phyloP scores from a whole-genome alignment of 305 asterid species.

The Ilex paraguariensis region DNA sequence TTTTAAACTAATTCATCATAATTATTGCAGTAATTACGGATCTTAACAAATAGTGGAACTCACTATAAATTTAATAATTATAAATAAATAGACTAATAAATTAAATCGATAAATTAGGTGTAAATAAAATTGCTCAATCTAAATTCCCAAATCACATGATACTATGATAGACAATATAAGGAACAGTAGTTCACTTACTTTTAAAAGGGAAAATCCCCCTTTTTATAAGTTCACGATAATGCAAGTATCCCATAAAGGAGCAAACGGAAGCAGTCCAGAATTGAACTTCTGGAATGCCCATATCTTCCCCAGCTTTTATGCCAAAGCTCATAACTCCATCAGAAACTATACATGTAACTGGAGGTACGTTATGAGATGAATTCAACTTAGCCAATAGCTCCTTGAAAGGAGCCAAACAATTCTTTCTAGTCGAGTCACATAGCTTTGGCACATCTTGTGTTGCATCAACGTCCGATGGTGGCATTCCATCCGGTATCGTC shows the following conservation, averaged over 20 bases:
- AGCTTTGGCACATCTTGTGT: conserved; percentile 39
- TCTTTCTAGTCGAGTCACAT: conserved; percentile 25
- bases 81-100: no score
- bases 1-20: no score
- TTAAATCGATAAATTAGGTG: no score
- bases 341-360: conserved; percentile 28
- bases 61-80: no score
- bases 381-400: conserved; percentile 35
- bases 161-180: no score
- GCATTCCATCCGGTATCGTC: conserved; percentile 57
- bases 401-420: conserved; percentile 45
- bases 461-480: conserved; percentile 26
- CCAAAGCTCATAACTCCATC: conserved; percentile 50
- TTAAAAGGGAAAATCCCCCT: conserved; percentile 41
- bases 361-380: conserved; percentile 24
- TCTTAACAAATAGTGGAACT: no score
- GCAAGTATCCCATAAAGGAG: conserved; percentile 38
- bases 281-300: conserved; percentile 41
- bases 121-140: no score
- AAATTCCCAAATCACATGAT: no score
- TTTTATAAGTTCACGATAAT: conserved; percentile 24
- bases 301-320: conserved; percentile 32
- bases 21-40: no score
- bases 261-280: conserved; percentile 58
- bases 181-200: conserved; percentile 11